Evolutionary conservation across 805 yeast genomes (phyloP), one percentile per base, ranked within the genome.

Genomic region (Zygoascus bituminiphila): DNA sequence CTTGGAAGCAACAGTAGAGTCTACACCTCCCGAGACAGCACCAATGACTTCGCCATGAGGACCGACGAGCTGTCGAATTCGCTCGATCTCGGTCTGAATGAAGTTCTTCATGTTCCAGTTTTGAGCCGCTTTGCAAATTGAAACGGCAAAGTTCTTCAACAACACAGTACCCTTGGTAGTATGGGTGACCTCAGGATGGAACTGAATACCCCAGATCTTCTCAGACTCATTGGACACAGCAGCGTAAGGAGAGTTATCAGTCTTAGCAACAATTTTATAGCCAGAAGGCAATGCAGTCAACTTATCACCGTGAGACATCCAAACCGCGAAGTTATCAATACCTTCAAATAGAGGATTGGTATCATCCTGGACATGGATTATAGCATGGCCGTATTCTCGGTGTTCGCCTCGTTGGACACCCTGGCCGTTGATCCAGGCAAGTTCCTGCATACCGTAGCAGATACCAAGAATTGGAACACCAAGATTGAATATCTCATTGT

Each of bases 271-370:
- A 52, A 84, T 78, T 67, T 82, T 80, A 78, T 79, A 93, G 36
- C 94, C 96, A 41, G 77, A 76, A 61, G 98, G 98, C 58, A 93
- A 77, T 47, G 91, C 85, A 61, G 81, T 81, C 62, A 93, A 77
- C 75, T 93, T 93, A 72, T 93, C 98, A 64, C 96, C 96, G 70
- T 93, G 98, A 44, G 98, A 89, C 98, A 93, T 93, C 98, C 98
- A 93, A 54, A 93, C 97, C 67, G 84, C 89, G 51, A 95, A 88
- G 73, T 93, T 84, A 69, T 88, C 94, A 59, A 93, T 87, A 53
- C 83, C 96, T 54, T 81, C 75, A 71, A 93, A 93, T 54, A 93
- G 74, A 19, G 85, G 80, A 67, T 87, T 79, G 19, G 68, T 49
- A 38, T 70, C 55, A 63, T 87, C 93, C 59, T 77, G 73, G 49